Conservation (phyloP, 2,329 filamentous ascomycete species). For the Alternaria ventricosa region DNA sequence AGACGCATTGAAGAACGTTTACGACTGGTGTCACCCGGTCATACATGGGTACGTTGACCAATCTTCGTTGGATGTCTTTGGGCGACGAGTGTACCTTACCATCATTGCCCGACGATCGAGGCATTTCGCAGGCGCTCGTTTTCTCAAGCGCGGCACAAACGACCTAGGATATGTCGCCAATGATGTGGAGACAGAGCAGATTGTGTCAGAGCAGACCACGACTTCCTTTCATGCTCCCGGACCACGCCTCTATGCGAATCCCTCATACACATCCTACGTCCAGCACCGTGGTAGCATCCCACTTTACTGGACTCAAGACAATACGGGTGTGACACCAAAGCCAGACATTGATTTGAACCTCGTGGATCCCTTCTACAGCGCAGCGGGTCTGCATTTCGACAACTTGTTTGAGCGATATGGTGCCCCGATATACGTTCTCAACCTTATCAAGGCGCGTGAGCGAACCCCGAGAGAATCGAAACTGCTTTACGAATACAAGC, state of each 20-base stretch:
- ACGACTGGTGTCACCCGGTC: slow-evolving; percentile 94
- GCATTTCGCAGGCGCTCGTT: slow-evolving; percentile 92
- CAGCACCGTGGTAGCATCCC: slow-evolving; percentile 97
- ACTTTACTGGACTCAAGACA: slow-evolving; percentile 96
- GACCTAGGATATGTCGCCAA: slow-evolving; percentile 96
- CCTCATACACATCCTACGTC: slow-evolving; percentile 93
- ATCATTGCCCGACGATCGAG: slow-evolving; percentile 91
- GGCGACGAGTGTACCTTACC: slow-evolving; percentile 86
- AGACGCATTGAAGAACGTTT: slow-evolving; percentile 75
- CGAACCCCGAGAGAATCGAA: slow-evolving; percentile 91
- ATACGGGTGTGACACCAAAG: slow-evolving; percentile 91
- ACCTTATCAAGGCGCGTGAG: slow-evolving; percentile 86
- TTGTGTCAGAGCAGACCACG: slow-evolving; percentile 91
- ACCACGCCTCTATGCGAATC: slow-evolving; percentile 82
- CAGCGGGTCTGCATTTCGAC: slow-evolving; percentile 93
- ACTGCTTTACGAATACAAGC: slow-evolving; percentile 83
- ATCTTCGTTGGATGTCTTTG: slow-evolving; percentile 76
- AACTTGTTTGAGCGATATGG: slow-evolving; percentile 94
- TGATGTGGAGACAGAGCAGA: slow-evolving; percentile 98
- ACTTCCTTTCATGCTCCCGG: slow-evolving; percentile 96
- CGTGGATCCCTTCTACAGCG: slow-evolving; percentile 94
- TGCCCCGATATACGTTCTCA: slow-evolving; percentile 87
- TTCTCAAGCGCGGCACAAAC: slow-evolving; percentile 92
- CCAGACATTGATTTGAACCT: slow-evolving; percentile 94
- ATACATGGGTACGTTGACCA: slow-evolving; percentile 98